These are phyloP conservation scores for Saccharomycopsis olivae DNA, from an alignment of 805 yeast species.

Conservation along the genomic window DNA sequence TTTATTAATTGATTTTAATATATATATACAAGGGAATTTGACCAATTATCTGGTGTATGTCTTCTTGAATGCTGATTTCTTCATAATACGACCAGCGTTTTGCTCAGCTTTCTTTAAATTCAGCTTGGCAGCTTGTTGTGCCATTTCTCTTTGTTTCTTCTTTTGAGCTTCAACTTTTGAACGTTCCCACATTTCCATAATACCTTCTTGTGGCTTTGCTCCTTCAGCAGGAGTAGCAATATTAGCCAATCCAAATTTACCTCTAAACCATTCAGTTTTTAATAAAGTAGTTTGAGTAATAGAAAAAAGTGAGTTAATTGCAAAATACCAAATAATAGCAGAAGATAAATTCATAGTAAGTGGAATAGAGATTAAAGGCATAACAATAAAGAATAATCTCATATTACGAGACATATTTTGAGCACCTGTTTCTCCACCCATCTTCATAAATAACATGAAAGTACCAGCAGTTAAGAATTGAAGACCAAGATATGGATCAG, in stretches of 20 bases:
- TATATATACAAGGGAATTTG: not conserved
- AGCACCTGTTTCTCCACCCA: conserved; percentile 90
- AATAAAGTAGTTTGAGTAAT: conserved; percentile 60
- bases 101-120: not conserved
- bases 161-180: conserved; percentile 29
- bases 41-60: conserved; percentile 2
- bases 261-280: conserved; percentile 50
- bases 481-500: conserved; percentile 87
- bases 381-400: conserved; percentile 55
- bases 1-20: not conserved
- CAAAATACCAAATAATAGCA: conserved; percentile 77
- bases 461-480: conserved; percentile 74
- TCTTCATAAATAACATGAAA: conserved; percentile 61
- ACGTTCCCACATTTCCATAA: conserved; percentile 30
- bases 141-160: conserved; percentile 1
- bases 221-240: conserved; percentile 26
- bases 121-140: conserved; percentile 2
- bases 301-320: conserved; percentile 69
- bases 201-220: conserved; percentile 23
- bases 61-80: conserved; percentile 11
- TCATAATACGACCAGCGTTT: conserved; percentile 2
- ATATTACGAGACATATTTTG: conserved; percentile 51
- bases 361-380: conserved; percentile 80
- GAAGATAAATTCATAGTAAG: conserved; percentile 81
- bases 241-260: conserved; percentile 45